These are phyloP conservation scores for Diospyros kaki DNA, from an alignment of 148 eudicot genomes.

Conservation along the genomic window DNA sequence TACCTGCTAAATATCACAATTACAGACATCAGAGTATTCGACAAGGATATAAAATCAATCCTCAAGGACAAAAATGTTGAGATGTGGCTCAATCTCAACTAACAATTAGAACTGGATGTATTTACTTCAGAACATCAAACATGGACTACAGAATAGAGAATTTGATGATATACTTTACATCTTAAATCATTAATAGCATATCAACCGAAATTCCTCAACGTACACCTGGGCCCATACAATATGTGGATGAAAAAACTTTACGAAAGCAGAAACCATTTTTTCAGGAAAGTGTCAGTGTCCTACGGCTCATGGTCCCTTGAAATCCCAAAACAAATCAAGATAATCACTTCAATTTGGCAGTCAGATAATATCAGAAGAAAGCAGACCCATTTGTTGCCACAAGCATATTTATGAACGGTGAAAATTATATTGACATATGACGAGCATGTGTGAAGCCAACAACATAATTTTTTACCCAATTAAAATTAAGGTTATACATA, in stretches of 20 bases:
- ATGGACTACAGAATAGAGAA: too few species aligned
- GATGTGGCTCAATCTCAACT: too few species aligned
- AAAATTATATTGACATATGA: not conserved
- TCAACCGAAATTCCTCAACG: too few species aligned
- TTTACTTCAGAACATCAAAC: too few species aligned
- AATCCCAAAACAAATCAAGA: too few species aligned
- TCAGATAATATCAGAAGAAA: not conserved
- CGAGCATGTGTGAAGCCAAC: not conserved
- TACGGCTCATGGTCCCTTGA: not conserved
- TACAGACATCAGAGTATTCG: not conserved
- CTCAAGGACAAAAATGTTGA: too few species aligned
- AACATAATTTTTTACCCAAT: not conserved
- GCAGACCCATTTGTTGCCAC: not conserved
- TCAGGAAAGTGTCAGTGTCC: not conserved
- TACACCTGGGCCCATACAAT: too few species aligned
- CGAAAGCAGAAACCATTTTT: not conserved
- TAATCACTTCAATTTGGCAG: not conserved
- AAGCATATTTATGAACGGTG: not conserved
- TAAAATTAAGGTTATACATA: conserved; percentile 28
- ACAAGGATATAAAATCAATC: not conserved
- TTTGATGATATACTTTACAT: too few species aligned
- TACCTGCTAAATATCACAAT: conserved; percentile 51
- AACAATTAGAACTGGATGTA: too few species aligned
- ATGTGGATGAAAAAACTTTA: too few species aligned
- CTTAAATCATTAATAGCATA: too few species aligned